A percentile compares a stretch with the other conserved stretches of the same genome.
These are phyloP conservation scores for Pyricularia sp. DNA, from an alignment of 2,329 filamentous ascomycete species.

Conservation along the genomic window DNA sequence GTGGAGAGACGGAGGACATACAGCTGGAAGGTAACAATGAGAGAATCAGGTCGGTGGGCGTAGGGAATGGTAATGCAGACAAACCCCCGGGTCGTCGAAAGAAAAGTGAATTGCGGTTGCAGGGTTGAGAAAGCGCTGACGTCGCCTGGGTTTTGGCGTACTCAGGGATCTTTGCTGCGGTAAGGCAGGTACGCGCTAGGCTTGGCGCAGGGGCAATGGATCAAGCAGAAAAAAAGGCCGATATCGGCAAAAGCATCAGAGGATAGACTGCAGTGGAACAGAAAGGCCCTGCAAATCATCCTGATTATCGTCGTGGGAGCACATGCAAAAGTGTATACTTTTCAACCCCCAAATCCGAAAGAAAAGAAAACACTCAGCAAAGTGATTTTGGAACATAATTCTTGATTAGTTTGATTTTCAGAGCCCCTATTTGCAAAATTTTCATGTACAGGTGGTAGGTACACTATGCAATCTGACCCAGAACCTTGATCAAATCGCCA, in stretches of 20 bases:
- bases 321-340: no score
- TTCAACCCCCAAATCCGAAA: not conserved
- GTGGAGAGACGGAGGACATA: not conserved
- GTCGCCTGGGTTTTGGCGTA: not conserved
- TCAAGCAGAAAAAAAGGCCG: not conserved
- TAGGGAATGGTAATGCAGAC: not conserved
- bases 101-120: not conserved
- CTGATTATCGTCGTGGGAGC: no score
- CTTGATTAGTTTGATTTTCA: not conserved
- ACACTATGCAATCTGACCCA: slow-evolving; percentile 53
- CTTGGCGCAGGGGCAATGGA: not conserved
- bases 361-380: not conserved
- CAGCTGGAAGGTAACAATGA: not conserved
- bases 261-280: no score
- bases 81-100: not conserved
- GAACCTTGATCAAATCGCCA: slow-evolving; percentile 82
- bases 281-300: no score
- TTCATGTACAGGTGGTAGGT: not conserved
- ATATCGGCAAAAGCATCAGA: not conserved
- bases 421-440: not conserved
- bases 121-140: not conserved
- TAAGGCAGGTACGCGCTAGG: not conserved
- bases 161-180: not conserved
- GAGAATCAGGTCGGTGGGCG: not conserved
- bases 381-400: not conserved